These are phyloP conservation scores for Salvia rosmarinus DNA, from an alignment of 257 asterid genomes.

Conservation along the genomic window DNA sequence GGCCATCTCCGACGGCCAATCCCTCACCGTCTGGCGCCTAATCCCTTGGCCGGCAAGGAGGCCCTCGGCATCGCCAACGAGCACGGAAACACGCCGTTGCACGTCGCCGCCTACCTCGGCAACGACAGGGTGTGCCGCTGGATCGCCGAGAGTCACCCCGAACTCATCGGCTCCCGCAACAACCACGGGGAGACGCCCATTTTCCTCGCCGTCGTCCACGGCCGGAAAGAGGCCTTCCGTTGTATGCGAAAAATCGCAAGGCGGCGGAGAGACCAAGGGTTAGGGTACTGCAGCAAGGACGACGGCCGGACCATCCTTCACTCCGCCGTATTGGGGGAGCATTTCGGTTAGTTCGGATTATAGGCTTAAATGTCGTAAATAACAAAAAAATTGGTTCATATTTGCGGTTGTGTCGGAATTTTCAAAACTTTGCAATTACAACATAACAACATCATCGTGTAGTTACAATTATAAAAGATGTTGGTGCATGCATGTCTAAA, in stretches of 20 bases:
- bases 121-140: conserved; percentile 19
- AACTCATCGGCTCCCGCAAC: conserved; percentile 29
- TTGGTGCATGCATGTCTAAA: too few relatives aligned
- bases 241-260: neutral
- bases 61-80: conserved; percentile 26
- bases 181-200: conserved; percentile 37
- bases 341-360: conserved; percentile 27
- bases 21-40: too few relatives aligned
- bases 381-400: too few relatives aligned
- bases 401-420: too few relatives aligned
- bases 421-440: too few relatives aligned
- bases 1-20: conserved; percentile 18
- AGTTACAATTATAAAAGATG: too few relatives aligned
- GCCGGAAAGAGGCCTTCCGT: conserved; percentile 36
- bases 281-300: conserved; percentile 8
- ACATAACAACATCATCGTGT: too few relatives aligned
- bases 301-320: conserved; percentile 41
- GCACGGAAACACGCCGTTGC: conserved; percentile 32
- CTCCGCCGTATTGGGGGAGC: conserved; percentile 35
- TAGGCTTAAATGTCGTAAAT: too few relatives aligned
- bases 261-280: neutral
- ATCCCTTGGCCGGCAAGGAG: too few relatives aligned
- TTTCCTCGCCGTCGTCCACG: conserved; percentile 39
- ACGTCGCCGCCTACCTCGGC: conserved; percentile 31
- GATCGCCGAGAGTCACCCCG: neutral